A percentile compares a stretch with the other conserved stretches of the same genome.
These are phyloP conservation scores for Hibiscus syriacus DNA, from an alignment of 345 rosid species.

Conservation along the genomic window DNA sequence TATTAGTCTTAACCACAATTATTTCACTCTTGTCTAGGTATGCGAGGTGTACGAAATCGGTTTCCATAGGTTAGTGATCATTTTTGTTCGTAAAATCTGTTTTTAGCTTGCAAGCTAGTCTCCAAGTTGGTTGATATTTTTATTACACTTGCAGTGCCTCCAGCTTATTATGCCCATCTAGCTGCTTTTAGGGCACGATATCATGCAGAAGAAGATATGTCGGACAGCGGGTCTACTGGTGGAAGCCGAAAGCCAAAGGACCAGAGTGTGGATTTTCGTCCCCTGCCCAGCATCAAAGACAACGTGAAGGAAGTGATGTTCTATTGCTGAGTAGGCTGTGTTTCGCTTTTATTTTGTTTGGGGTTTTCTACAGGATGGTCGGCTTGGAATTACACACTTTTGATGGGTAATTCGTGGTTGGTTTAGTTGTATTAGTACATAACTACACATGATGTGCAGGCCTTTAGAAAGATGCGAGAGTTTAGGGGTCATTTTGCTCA, in stretches of 20 bases:
- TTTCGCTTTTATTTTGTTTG: background rate
- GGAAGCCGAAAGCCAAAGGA: background rate
- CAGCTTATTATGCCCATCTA: slow-evolving; percentile 41
- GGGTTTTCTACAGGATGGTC: too few relatives aligned
- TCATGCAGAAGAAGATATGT: slow-evolving; percentile 21
- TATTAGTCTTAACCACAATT: background rate
- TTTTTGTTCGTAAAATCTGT: background rate
- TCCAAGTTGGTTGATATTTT: background rate
- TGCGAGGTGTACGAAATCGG: slow-evolving; percentile 72
- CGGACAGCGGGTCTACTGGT: slow-evolving; percentile 11
- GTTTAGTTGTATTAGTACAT: too few relatives aligned
- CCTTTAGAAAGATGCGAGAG: too few relatives aligned
- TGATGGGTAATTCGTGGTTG: too few relatives aligned
- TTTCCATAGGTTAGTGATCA: slow-evolving; percentile 43
- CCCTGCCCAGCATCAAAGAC: slow-evolving; percentile 30
- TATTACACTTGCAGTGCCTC: slow-evolving; percentile 39
- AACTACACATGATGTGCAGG: too few relatives aligned
- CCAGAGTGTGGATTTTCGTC: background rate
- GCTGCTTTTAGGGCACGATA: slow-evolving; percentile 38
- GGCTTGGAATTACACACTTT: too few relatives aligned
- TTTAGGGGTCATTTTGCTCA: too few relatives aligned
- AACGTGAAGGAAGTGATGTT: slow-evolving; percentile 32
- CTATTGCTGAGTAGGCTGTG: background rate
- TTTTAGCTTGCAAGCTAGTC: background rate
- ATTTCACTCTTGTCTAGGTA: slow-evolving; percentile 26